Evolutionary conservation across 2,329 filamentous ascomycete genomes (phyloP).

Genomic region (Stagonosporopsis tanaceti): DNA sequence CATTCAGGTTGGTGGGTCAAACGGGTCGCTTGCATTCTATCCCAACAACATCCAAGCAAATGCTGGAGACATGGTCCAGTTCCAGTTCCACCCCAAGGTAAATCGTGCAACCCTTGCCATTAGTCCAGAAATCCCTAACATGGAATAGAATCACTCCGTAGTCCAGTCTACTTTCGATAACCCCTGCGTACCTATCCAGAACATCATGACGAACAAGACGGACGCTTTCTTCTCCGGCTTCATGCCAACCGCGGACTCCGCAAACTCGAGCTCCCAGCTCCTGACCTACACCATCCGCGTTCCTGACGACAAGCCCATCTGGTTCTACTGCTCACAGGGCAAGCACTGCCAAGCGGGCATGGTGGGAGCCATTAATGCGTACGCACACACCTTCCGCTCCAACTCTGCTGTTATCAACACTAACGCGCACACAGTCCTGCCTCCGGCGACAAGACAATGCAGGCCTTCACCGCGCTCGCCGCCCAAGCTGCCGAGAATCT

Average conservation of each 20-base stretch:
- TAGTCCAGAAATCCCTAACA: slow-evolving; percentile 14
- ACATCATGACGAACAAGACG: slow-evolving; percentile 54
- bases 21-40: slow-evolving; percentile 65
- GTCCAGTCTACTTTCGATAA: slow-evolving; percentile 78
- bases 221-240: slow-evolving; percentile 70
- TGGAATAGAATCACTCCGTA: slow-evolving; percentile 73
- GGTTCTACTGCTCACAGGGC: slow-evolving; percentile 79
- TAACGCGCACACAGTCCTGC: slow-evolving; percentile 37
- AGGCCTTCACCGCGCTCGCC: slow-evolving; percentile 48
- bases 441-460: slow-evolving; percentile 48
- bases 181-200: slow-evolving; percentile 70
- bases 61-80: slow-evolving; percentile 65
- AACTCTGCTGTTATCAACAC: neutral
- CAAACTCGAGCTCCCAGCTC: slow-evolving; percentile 48
- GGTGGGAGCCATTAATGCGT: slow-evolving; percentile 81
- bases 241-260: slow-evolving; percentile 62
- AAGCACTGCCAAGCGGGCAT: slow-evolving; percentile 79
- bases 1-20: slow-evolving; percentile 68
- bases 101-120: neutral
- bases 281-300: slow-evolving; percentile 76
- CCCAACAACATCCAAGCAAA: slow-evolving; percentile 71
- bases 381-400: slow-evolving; percentile 44
- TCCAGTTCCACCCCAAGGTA: slow-evolving; percentile 61
- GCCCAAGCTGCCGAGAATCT: slow-evolving; percentile 52
- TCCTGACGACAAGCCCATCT: slow-evolving; percentile 74